phyloP scores from a whole-genome alignment of 371 early-diverging fungal species.

The Batkoa obscura region DNA sequence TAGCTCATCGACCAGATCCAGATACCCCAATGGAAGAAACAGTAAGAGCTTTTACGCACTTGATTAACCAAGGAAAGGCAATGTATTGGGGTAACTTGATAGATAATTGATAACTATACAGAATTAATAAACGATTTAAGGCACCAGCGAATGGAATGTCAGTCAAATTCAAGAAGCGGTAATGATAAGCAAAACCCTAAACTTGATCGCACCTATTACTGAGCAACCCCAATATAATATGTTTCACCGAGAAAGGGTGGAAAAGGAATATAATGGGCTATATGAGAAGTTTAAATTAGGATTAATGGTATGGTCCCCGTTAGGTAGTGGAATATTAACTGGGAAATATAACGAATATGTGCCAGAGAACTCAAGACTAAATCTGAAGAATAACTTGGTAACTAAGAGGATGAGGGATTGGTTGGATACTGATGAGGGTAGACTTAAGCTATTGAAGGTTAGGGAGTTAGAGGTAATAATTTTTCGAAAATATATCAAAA shows the following conservation, averaged over 20 bases:
- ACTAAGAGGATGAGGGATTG: conserved; percentile 35
- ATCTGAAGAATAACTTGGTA: conserved; percentile 36
- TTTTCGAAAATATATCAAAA: no score
- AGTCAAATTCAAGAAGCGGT: conserved; percentile 62
- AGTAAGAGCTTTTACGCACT: conserved; percentile 69
- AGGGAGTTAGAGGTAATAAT: conserved; percentile 13
- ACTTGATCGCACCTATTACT: conserved; percentile 44
- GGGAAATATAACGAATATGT: conserved; percentile 66
- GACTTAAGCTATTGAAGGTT: conserved; percentile 25
- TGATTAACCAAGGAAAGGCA: conserved; percentile 64
- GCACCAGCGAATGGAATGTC: conserved; percentile 65
- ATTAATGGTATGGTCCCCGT: conserved; percentile 61
- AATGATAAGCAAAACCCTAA: conserved; percentile 39
- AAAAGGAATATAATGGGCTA: conserved; percentile 53
- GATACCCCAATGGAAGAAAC: conserved; percentile 62
- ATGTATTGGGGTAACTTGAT: conserved; percentile 49
- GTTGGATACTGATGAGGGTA: conserved; percentile 40
- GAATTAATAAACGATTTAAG: conserved; percentile 1
- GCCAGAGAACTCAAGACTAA: conserved; percentile 48
- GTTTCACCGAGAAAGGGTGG: conserved; percentile 61
- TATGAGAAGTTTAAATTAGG: conserved; percentile 51
- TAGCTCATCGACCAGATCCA: conserved; percentile 62
- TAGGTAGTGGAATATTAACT: conserved; percentile 48
- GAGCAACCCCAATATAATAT: conserved; percentile 78
- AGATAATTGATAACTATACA: neutral